Evolutionary conservation across 2,329 filamentous ascomycete species (phyloP).

Genomic region (Pestalotiopsis sp.): DNA sequence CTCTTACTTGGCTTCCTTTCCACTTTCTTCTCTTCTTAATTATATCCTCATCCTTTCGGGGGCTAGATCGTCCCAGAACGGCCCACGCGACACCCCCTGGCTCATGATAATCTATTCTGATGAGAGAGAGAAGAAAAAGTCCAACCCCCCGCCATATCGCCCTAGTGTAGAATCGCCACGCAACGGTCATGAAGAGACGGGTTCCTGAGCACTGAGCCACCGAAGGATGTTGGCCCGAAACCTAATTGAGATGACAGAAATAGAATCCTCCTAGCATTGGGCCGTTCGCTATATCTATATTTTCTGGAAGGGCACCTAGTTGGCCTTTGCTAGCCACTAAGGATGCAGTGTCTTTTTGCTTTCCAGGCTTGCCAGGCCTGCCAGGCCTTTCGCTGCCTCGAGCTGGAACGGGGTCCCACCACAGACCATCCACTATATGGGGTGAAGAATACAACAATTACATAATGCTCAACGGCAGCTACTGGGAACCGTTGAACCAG

Average conservation of each 20-base stretch:
- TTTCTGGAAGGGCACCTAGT: background rate
- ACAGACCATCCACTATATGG: background rate
- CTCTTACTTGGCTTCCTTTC: background rate
- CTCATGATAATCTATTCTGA: background rate
- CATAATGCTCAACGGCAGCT: background rate
- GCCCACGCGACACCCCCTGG: background rate
- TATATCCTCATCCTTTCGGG: background rate
- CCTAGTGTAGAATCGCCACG: background rate
- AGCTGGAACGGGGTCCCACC: background rate
- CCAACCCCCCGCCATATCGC: background rate
- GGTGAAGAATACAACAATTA: background rate
- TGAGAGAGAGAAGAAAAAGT: background rate
- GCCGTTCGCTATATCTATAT: background rate
- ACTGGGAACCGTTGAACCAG: too few species aligned
- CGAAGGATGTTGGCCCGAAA: background rate
- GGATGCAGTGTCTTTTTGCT: background rate
- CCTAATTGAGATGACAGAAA: background rate
- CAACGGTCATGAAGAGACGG: background rate
- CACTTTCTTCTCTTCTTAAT: background rate
- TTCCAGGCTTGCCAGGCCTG: background rate
- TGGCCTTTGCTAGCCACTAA: background rate
- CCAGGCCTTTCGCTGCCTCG: background rate
- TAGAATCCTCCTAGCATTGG: background rate
- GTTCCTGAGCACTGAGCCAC: background rate
- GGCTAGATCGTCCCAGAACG: background rate